Percentiles rank a stretch among this genome's conserved stretches.
These are phyloP conservation scores for Exophiala aquamarina DNA, from an alignment of 2,329 filamentous ascomycete genomes.

Conservation along the genomic window DNA sequence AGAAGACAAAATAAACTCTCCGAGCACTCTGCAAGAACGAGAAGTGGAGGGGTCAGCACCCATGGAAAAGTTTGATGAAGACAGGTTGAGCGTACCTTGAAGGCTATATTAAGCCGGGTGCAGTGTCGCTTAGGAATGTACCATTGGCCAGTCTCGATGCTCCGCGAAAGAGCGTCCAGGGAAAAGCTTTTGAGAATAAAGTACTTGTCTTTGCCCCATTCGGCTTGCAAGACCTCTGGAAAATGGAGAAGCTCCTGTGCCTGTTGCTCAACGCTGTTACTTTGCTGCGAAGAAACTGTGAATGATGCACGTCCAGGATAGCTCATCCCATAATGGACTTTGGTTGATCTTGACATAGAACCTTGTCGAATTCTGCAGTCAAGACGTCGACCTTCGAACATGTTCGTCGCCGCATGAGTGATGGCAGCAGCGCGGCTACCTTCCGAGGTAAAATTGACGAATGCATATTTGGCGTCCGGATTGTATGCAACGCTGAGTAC, in stretches of 20 bases:
- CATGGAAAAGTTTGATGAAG: background rate
- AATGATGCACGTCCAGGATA: conserved; percentile 1
- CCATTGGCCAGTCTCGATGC: conserved; percentile 15
- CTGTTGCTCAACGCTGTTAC: conserved; percentile 7
- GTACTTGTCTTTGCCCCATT: conserved; percentile 17
- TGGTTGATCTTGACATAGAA: conserved; percentile 16
- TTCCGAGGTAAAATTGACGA: conserved; percentile 20
- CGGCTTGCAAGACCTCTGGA: conserved; percentile 13
- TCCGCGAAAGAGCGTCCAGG: conserved; percentile 16
- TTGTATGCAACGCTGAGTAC: conserved; percentile 22
- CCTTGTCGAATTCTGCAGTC: conserved; percentile 21
- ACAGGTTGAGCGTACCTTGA: conserved; percentile 9
- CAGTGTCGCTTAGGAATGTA: conserved; percentile 18
- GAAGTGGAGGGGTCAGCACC: too few relatives aligned
- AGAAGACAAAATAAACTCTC: conserved; percentile 20
- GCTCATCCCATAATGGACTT: conserved; percentile 19
- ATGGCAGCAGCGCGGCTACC: conserved; percentile 13
- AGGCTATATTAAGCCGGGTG: conserved; percentile 19
- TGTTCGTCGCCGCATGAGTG: conserved; percentile 9
- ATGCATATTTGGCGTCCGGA: conserved; percentile 20
- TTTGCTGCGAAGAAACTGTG: conserved; percentile 6
- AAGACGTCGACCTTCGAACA: conserved; percentile 17
- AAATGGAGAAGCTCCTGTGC: conserved; percentile 15
- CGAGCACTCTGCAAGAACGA: conserved; percentile 9
- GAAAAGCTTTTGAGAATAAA: conserved; percentile 23